Base-by-base conservation (phyloP, 805 yeast species). In the Metschnikowia shivogae region DNA sequence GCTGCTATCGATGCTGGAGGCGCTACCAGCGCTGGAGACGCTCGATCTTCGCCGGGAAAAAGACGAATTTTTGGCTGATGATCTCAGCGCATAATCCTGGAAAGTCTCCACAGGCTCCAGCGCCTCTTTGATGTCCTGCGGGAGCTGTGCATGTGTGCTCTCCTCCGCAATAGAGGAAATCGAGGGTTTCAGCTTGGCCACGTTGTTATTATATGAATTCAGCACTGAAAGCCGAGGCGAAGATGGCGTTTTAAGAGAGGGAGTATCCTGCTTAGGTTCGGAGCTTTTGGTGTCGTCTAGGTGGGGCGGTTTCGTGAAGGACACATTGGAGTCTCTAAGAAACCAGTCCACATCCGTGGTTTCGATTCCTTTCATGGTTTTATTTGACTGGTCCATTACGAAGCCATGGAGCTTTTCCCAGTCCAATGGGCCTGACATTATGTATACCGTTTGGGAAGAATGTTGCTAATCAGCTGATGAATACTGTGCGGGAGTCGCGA, bases 331-430 rank as follows among this genome's bases (percentile, higher is more conserved):
- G 48, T 68, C 74, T 47, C 80, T 61, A 17, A 77, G 61, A 45
- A 77, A 68, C 82, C 82, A 77, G 53, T 75, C 78, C 19, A 77
- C 72, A 46, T 77, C 80, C 20, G 62, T 61, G 43, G 65, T 68
- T 28, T 65, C 60, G 28, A 74, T 68, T 5, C 72, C 75, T 36
- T 46, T 43, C 10, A 48, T 39, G 3, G 39, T 41, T 34, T 42
- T 43, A 20, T 43, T 48, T n/a, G 53, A 39, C 36, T 50, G 50
- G 27, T 53, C 53, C 37, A 46, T 10, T 19, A 48, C 52, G 6
- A 45, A 44, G 13, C 36, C 47, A 28, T 48, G 49, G 36, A 50
- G 39, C 22, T 44, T 43, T 37, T 40, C 38, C 54, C 49, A 48
- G 39, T 50, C 54, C 32, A 44, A 36, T 10, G 33, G 42, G 17